A percentile compares a stretch with the other conserved stretches of the same genome.
phyloP scores from a whole-genome alignment of 1,139 yeast genomes.

The Candida freyschussii region DNA sequence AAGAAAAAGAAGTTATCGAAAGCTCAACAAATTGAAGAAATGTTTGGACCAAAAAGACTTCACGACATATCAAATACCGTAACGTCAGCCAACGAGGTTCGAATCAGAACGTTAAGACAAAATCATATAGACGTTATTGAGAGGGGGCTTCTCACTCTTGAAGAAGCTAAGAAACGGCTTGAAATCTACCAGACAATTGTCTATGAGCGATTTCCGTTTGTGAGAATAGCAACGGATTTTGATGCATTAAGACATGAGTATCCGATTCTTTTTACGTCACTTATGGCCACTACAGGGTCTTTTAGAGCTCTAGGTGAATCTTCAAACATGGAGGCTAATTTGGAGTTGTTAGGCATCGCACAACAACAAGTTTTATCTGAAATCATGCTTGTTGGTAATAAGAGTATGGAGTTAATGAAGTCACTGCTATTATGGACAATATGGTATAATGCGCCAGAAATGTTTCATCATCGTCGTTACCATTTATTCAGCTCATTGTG shows the following conservation, averaged over 20 bases:
- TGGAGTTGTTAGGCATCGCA: slow-evolving; percentile 54
- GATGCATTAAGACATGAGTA: slow-evolving; percentile 44
- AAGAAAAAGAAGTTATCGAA: slow-evolving; percentile 7
- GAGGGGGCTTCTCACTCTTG: slow-evolving; percentile 41
- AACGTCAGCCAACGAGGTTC: slow-evolving; percentile 34
- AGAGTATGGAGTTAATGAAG: slow-evolving; percentile 64
- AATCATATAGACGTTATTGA: slow-evolving; percentile 41
- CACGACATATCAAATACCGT: slow-evolving; percentile 37
- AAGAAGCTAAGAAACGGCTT: slow-evolving; percentile 47
- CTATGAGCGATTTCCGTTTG: slow-evolving; percentile 46
- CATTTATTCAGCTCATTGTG: slow-evolving; percentile 65
- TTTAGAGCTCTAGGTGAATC: slow-evolving; percentile 30
- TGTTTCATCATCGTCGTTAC: slow-evolving; percentile 72
- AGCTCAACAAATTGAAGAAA: slow-evolving; percentile 16
- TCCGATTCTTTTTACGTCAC: slow-evolving; percentile 60
- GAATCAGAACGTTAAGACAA: slow-evolving; percentile 31
- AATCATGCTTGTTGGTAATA: slow-evolving; percentile 65
- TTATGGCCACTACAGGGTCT: slow-evolving; percentile 59
- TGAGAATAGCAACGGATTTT: slow-evolving; percentile 42
- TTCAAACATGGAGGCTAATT: slow-evolving; percentile 32
- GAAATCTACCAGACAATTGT: slow-evolving; percentile 38
- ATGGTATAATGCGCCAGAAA: slow-evolving; percentile 84
- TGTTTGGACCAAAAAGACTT: slow-evolving; percentile 19
- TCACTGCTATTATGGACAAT: slow-evolving; percentile 55
- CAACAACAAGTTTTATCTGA: slow-evolving; percentile 55